Base-by-base conservation (phyloP, 257 asterid genomes). In the Scutellaria barbata region DNA sequence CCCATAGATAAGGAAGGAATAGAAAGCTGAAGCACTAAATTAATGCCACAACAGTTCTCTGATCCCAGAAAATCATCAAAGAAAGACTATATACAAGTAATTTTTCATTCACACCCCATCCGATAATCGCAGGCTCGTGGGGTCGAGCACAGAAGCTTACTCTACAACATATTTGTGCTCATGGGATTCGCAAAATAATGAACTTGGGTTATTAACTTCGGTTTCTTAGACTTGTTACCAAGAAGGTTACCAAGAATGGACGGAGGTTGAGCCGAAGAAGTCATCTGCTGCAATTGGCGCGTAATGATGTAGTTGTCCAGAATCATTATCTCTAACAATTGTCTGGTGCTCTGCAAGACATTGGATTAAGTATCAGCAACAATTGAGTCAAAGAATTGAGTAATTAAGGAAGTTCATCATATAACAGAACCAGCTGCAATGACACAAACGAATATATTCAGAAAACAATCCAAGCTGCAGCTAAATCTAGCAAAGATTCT, bases 131-230 rank as follows among this genome's bases (percentile, higher is more conserved):
- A 9, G 56, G 8, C 69, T 13, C 12, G 11, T 0, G 47, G 16
- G 1, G 8, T 42, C 5, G 14, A 53, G 61, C 47, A 9, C 53
- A 48, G 25, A 25, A 0, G 50, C 69, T 72, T 63, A 52, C 70
- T 46, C 81, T 82, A 93, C 87, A 93, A 73, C 50, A 86, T 73
- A 66, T 63, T 60, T 37, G 86, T 84, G 80, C 95, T 85, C 81
- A 47, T 68, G 54, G 95, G 93, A 76, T 89, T 94, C 14, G 98
- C 95, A 74, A 89, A 94, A n/a, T 84, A 88, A 82, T 94, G 97
- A 68, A 83, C 85, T 63, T 83, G 79, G 43, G 30, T 68, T 56
- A 81, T 52, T 59, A 80, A 18, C 80, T 81, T 81, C 0, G 89
- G 53, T 79, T 84, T 84, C 79, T 66, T 83, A 61, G 70, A 67